Evolutionary conservation across 192 early-diverging fungal species (phyloP).

Genomic region (Tieghemiomyces parasiticus): DNA sequence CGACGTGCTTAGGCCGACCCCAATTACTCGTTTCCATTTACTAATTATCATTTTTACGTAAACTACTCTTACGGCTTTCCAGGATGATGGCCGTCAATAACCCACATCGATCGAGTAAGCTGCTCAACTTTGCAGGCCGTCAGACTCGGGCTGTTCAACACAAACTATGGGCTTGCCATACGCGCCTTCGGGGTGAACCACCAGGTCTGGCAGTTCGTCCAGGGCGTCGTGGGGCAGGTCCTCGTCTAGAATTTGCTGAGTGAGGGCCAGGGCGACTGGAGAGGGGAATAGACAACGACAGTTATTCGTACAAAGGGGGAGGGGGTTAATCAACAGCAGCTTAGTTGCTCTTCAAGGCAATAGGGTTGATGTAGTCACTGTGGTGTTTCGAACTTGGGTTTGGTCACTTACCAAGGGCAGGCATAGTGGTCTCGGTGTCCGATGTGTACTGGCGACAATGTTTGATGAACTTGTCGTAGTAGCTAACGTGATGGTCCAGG

Average conservation of each 20-base stretch:
- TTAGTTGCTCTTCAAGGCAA: neutral
- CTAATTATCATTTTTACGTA: no score
- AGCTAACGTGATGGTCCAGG: neutral
- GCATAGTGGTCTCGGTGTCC: neutral
- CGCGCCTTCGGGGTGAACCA: neutral
- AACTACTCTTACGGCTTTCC: no score
- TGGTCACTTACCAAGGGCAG: neutral
- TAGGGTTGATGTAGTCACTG: neutral
- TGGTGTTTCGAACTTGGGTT: neutral
- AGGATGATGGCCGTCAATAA: no score
- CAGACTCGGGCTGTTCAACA: no score
- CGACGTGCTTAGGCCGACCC: no score
- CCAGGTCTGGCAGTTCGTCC: neutral
- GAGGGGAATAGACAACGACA: neutral
- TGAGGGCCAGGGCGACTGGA: neutral
- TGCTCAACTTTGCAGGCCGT: no score
- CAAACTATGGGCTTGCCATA: no score
- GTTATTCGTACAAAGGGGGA: neutral
- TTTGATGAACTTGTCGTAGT: conserved; percentile 4
- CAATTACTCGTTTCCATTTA: no score
- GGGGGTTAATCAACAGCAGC: neutral
- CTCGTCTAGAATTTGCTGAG: neutral
- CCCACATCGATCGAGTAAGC: no score
- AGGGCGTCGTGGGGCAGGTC: neutral
- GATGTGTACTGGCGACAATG: neutral